Evolutionary conservation across 495 filamentous ascomycete genomes (phyloP).

Genomic region (Penicillium steckii): DNA sequence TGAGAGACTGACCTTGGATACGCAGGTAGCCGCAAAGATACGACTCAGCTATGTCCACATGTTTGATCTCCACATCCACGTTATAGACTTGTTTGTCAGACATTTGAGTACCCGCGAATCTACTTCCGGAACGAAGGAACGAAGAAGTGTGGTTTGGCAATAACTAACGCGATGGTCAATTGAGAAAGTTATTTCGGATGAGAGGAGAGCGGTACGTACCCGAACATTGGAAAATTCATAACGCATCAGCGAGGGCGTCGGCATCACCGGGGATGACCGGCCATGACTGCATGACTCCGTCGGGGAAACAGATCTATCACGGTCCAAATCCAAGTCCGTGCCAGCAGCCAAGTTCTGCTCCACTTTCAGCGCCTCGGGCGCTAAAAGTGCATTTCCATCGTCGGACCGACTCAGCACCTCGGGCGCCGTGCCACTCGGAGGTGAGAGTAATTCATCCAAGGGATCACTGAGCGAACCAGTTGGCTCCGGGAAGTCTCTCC

Average conservation of each 20-base stretch:
- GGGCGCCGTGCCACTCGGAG: conserved; percentile 25
- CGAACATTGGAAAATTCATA: conserved; percentile 67
- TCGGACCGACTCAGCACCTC: conserved; percentile 33
- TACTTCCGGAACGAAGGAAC: conserved; percentile 83
- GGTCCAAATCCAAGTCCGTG: conserved; percentile 36
- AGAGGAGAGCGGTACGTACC: conserved; percentile 40
- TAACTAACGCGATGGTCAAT: conserved; percentile 28
- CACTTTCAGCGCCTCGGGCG: conserved; percentile 29
- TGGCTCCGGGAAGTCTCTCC: conserved; percentile 38
- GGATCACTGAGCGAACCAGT: conserved; percentile 21
- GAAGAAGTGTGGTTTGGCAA: conserved; percentile 65
- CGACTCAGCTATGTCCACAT: conserved; percentile 92
- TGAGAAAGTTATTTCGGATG: not conserved
- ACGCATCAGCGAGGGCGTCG: conserved; percentile 50
- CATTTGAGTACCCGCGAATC: conserved; percentile 85
- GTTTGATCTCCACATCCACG: conserved; percentile 95
- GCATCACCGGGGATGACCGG: conserved; percentile 28
- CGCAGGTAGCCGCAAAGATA: conserved; percentile 94
- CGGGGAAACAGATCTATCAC: conserved; percentile 35
- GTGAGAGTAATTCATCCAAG: conserved; percentile 31
- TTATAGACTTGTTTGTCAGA: conserved; percentile 90
- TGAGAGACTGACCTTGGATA: conserved; percentile 75
- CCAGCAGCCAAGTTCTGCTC: conserved; percentile 27
- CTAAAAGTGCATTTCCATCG: conserved; percentile 30
- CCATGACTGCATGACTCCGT: conserved; percentile 28